phyloP scores from a whole-genome alignment of 305 asterid species.

The Fraxinus ornus region DNA sequence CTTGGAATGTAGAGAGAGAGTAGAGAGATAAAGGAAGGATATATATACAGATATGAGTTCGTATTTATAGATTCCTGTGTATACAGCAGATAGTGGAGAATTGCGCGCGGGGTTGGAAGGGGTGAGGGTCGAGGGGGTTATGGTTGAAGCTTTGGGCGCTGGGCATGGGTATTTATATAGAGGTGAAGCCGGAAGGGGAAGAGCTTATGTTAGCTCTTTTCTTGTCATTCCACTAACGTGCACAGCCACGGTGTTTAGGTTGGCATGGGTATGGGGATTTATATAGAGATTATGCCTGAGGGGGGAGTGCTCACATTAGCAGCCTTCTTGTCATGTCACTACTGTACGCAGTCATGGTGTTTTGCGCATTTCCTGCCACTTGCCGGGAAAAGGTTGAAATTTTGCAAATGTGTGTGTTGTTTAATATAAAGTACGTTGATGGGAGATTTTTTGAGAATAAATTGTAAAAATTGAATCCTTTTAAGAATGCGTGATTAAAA shows the following conservation, averaged over 20 bases:
- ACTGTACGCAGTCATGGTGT: neutral
- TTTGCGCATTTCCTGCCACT: neutral
- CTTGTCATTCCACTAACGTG: neutral
- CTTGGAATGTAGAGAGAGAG: slow-evolving; percentile 32
- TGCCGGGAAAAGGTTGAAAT: neutral
- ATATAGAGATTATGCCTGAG: neutral
- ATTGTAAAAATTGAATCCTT: too few relatives aligned
- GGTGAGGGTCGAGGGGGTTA: too few relatives aligned
- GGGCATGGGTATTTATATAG: too few relatives aligned
- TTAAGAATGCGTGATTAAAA: too few relatives aligned
- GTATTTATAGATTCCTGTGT: neutral
- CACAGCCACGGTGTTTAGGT: too few relatives aligned
- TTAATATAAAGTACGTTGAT: neutral
- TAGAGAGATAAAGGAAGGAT: neutral
- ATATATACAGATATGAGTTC: too few relatives aligned
- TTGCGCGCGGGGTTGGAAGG: too few relatives aligned
- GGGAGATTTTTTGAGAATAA: neutral
- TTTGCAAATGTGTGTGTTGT: neutral
- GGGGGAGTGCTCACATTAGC: neutral
- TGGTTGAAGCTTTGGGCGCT: too few relatives aligned
- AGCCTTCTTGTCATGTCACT: neutral
- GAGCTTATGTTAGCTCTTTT: too few relatives aligned
- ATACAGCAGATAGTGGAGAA: too few relatives aligned
- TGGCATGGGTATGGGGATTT: neutral
- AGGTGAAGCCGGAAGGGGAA: too few relatives aligned